Percentiles rank a stretch among this genome's conserved stretches.
Evolutionary conservation across 2,329 filamentous ascomycete species (phyloP).

Genomic region (Colletotrichum sp.): DNA sequence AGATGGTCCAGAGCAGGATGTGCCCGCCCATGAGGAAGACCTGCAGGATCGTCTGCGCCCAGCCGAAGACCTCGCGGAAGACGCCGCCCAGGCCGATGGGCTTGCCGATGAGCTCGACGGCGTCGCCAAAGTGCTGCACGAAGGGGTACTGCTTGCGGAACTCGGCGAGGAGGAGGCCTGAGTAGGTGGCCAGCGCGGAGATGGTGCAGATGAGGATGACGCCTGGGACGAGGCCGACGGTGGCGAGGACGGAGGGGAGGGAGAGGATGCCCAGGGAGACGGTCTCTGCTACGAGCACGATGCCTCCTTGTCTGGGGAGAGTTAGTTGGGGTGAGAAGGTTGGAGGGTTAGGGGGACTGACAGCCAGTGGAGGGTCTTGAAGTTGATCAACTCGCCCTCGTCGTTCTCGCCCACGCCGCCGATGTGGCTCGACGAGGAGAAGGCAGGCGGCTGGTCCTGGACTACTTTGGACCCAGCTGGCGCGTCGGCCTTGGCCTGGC

Average conservation of each 20-base stretch:
- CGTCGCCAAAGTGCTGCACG: constrained; percentile 70
- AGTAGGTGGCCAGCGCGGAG: constrained; percentile 71
- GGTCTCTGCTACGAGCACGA: constrained; percentile 50
- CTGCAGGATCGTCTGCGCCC: constrained; percentile 66
- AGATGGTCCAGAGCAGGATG: constrained; percentile 70
- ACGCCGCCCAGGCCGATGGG: constrained; percentile 52
- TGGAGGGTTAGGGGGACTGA: constrained; percentile 21
- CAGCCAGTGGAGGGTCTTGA: constrained; percentile 43
- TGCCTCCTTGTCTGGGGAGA: constrained; percentile 44
- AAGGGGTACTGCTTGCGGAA: constrained; percentile 76
- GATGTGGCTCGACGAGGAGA: not conserved
- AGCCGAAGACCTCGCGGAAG: constrained; percentile 64
- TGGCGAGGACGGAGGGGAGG: constrained; percentile 76
- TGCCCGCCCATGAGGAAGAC: constrained; percentile 74
- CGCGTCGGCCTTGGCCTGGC: not conserved
- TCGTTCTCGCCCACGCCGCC: not conserved
- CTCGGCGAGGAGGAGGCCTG: constrained; percentile 61
- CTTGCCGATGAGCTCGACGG: constrained; percentile 59
- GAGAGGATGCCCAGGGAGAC: constrained; percentile 64
- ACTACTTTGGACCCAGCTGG: not conserved
- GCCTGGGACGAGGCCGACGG: constrained; percentile 75
- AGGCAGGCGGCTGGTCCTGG: not conserved
- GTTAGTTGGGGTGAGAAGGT: not conserved
- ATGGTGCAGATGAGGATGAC: constrained; percentile 73
- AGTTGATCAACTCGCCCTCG: constrained; percentile 32